A percentile compares a stretch with the other conserved stretches of the same genome.
Conservation (phyloP, 768 basidiomycete genomes). For the Suillus bovinus region DNA sequence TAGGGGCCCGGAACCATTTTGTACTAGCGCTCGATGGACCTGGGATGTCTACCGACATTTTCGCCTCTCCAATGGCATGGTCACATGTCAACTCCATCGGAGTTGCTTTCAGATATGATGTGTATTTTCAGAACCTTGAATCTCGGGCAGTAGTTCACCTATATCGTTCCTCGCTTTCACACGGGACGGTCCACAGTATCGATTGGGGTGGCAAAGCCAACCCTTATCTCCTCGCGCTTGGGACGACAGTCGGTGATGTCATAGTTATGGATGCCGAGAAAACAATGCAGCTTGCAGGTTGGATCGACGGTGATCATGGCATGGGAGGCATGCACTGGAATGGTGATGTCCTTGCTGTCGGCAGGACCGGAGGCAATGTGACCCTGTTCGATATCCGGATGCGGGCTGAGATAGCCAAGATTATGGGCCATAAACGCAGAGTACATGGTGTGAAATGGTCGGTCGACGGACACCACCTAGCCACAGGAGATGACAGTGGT, state of each 20-base stretch:
- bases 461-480: slow-evolving; percentile 39
- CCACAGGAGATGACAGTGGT: slow-evolving; percentile 42
- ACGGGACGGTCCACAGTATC: slow-evolving; percentile 46
- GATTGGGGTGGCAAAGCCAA: slow-evolving; percentile 49
- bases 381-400: slow-evolving; percentile 39
- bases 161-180: slow-evolving; percentile 37
- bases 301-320: slow-evolving; percentile 34
- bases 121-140: slow-evolving; percentile 64
- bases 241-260: slow-evolving; percentile 51
- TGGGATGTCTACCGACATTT: slow-evolving; percentile 52
- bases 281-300: slow-evolving; percentile 28
- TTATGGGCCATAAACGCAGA: slow-evolving; percentile 35
- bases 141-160: slow-evolving; percentile 54
- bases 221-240: slow-evolving; percentile 49
- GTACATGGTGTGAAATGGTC: slow-evolving; percentile 44
- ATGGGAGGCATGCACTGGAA: slow-evolving; percentile 45
- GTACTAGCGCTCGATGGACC: slow-evolving; percentile 65
- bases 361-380: slow-evolving; percentile 39
- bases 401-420: slow-evolving; percentile 26
- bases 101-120: slow-evolving; percentile 57
- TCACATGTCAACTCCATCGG: slow-evolving; percentile 59
- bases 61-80: slow-evolving; percentile 64
- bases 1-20: slow-evolving; percentile 54
- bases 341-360: slow-evolving; percentile 38
- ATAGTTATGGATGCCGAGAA: slow-evolving; percentile 53